Percentiles rank a stretch among this genome's conserved stretches.
These are phyloP conservation scores for Plectosphaerella sp. DNA, from an alignment of 2,329 filamentous ascomycete genomes.

Conservation along the genomic window DNA sequence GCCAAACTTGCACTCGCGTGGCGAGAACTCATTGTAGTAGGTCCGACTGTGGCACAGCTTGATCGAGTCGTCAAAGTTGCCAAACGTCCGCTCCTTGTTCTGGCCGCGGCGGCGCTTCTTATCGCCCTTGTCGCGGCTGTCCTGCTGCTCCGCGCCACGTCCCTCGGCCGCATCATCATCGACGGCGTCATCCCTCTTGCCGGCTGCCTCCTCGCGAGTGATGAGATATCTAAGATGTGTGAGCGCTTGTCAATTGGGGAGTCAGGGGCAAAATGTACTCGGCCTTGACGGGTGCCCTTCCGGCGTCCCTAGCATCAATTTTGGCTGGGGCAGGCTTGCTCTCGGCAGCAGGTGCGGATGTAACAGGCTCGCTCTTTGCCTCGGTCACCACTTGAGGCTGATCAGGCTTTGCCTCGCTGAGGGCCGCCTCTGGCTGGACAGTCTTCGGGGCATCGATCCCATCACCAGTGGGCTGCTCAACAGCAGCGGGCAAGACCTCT, in stretches of 20 bases:
- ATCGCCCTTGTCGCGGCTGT: constrained; percentile 30
- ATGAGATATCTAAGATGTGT: constrained; percentile 25
- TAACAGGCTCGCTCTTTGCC: no score
- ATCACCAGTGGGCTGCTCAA: background rate
- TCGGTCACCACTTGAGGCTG: background rate
- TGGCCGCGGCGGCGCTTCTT: constrained; percentile 54
- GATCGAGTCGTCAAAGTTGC: constrained; percentile 71
- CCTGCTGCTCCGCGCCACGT: constrained; percentile 21
- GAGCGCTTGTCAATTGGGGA: constrained; percentile 3
- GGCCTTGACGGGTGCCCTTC: constrained; percentile 29
- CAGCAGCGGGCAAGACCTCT: background rate
- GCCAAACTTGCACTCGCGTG: constrained; percentile 70
- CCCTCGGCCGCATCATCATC: constrained; percentile 48
- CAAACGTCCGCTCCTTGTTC: constrained; percentile 80
- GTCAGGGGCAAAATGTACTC: constrained; percentile 21
- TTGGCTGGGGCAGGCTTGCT: constrained; percentile 8
- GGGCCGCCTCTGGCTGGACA: background rate
- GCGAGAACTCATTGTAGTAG: constrained; percentile 75
- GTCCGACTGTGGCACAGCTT: constrained; percentile 73
- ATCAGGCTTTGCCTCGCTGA: constrained; percentile 1
- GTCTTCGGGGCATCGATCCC: constrained; percentile 4
- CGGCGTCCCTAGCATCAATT: constrained; percentile 13
- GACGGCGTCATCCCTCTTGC: constrained; percentile 44
- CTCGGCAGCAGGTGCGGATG: background rate
- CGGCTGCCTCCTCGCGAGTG: constrained; percentile 32